Percentiles rank a stretch among this genome's conserved stretches.
These are phyloP conservation scores for Leishmania martiniquensis DNA, from an alignment of 208 protist species.

Conservation along the genomic window DNA sequence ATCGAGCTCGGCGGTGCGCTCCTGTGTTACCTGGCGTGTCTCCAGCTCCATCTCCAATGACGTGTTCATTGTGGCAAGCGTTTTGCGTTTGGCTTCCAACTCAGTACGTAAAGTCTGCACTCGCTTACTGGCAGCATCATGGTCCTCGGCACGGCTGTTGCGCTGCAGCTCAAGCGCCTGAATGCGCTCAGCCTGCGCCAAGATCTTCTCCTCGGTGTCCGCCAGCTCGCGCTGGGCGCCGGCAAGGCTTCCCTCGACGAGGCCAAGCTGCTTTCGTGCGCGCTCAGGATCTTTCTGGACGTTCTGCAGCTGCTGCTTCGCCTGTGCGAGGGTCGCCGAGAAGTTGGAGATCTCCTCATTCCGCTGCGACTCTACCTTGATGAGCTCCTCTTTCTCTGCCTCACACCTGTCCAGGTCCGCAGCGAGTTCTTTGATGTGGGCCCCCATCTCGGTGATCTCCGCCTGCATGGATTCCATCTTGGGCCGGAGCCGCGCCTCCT, in stretches of 20 bases:
- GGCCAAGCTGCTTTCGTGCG: conserved; percentile 72
- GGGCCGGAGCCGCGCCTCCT: conserved; percentile 86
- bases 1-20: conserved; percentile 73
- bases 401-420: conserved; percentile 45
- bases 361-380: conserved; percentile 58
- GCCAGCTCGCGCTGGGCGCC: conserved; percentile 72
- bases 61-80: conserved; percentile 85
- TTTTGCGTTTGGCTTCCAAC: conserved; percentile 83
- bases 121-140: conserved; percentile 58
- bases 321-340: conserved; percentile 60
- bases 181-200: conserved; percentile 60
- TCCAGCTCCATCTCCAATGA: conserved; percentile 83
- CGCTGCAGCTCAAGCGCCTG: conserved; percentile 80
- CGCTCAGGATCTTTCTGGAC: conserved; percentile 84
- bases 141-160: conserved; percentile 66
- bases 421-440: conserved; percentile 75
- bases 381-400: conserved; percentile 43
- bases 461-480: conserved; percentile 76
- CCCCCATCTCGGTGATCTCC: conserved; percentile 77
- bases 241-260: conserved; percentile 66
- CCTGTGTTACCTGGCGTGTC: conserved; percentile 68
- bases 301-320: conserved; percentile 72
- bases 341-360: conserved; percentile 63
- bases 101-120: conserved; percentile 70
- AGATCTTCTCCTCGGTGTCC: conserved; percentile 70